These are phyloP conservation scores for Apiotrichum gamsii DNA, from an alignment of 1,284 basidiomycete species.

Conservation along the genomic window DNA sequence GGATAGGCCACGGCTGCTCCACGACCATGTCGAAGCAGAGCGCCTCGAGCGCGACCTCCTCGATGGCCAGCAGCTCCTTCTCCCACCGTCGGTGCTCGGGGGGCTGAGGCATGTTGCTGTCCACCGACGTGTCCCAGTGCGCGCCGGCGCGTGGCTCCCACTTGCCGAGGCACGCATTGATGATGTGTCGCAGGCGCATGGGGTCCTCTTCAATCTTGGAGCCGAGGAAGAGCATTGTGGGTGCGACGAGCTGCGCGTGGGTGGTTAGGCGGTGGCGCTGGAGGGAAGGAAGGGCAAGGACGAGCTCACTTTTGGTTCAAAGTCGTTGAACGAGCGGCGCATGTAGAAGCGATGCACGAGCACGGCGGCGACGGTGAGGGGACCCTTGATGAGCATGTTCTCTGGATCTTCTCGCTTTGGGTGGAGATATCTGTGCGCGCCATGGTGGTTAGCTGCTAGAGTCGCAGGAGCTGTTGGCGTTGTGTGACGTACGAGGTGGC, in stretches of 20 bases:
- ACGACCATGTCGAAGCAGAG: conserved; percentile 87
- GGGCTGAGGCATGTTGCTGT: conserved; percentile 13
- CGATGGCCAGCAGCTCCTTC: conserved; percentile 64
- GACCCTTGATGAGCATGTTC: conserved; percentile 14
- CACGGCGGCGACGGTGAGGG: conserved; percentile 71
- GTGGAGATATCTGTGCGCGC: neutral
- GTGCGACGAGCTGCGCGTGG: conserved; percentile 67
- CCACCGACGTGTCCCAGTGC: conserved; percentile 24
- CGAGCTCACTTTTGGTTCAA: conserved; percentile 50
- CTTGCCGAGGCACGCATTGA: conserved; percentile 32
- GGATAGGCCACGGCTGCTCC: conserved; percentile 69
- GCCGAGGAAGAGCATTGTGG: conserved; percentile 81
- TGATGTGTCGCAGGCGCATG: conserved; percentile 35
- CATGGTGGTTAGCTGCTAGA: neutral
- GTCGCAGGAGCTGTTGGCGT: too few species aligned
- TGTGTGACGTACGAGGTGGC: conserved; percentile 3
- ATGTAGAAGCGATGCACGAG: conserved; percentile 95
- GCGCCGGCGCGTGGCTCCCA: conserved; percentile 18
- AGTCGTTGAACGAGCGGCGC: conserved; percentile 78
- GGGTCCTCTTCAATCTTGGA: conserved; percentile 60
- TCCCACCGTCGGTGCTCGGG: conserved; percentile 71
- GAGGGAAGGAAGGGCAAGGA: neutral
- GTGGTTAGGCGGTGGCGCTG: neutral
- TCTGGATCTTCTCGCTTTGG: conserved; percentile 15
- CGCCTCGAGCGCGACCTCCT: conserved; percentile 77